phyloP scores from a whole-genome alignment of 495 filamentous ascomycete species.

The Penicillium fimorum region DNA sequence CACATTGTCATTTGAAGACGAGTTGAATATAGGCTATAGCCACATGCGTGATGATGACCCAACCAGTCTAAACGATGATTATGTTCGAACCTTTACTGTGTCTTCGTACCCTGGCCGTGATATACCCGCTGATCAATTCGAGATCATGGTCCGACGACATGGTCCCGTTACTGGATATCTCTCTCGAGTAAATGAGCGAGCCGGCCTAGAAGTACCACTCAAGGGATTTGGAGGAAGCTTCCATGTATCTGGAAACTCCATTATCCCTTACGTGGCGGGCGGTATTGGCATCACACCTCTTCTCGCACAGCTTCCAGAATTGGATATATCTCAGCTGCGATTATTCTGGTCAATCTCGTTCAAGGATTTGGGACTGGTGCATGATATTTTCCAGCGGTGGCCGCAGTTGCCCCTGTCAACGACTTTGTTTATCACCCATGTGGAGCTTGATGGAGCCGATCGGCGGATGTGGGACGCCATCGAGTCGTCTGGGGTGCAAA shows the following conservation, averaged over 20 bases:
- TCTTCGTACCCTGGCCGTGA: constrained; percentile 52
- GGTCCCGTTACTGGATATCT: constrained; percentile 66
- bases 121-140: constrained; percentile 51
- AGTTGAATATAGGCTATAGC: constrained; percentile 67
- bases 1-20: constrained; percentile 64
- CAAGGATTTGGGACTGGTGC: constrained; percentile 60
- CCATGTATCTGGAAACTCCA: constrained; percentile 39
- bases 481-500: constrained; percentile 37
- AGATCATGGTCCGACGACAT: constrained; percentile 67
- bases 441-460: constrained; percentile 14
- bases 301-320: constrained; percentile 56
- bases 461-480: constrained; percentile 20
- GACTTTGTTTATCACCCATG: constrained; percentile 58
- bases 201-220: constrained; percentile 60
- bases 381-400: constrained; percentile 56
- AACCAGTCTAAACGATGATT: constrained; percentile 76
- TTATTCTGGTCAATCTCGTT: constrained; percentile 66
- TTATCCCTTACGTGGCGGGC: constrained; percentile 59
- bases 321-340: constrained; percentile 45
- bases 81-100: constrained; percentile 76
- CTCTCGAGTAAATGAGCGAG: constrained; percentile 52
- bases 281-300: constrained; percentile 82
- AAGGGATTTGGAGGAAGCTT: constrained; percentile 74
- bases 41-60: constrained; percentile 84
- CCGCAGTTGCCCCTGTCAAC: constrained; percentile 50